Evolutionary conservation across 805 yeast species (phyloP).

Genomic region (Metschnikowia bowlesiae): DNA sequence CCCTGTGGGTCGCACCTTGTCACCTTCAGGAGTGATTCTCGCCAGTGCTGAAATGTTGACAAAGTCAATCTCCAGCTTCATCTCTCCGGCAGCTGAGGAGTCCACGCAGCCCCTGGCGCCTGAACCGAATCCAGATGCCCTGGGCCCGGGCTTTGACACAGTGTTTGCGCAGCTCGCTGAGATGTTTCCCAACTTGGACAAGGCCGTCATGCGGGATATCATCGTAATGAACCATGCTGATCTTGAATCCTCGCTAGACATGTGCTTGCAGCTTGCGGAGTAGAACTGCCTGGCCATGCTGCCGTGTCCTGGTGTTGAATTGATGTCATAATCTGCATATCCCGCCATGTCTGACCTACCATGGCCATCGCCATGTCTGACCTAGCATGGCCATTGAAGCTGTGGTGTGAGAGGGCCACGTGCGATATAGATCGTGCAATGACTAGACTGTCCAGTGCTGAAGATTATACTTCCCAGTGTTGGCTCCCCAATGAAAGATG

Average conservation of each 20-base stretch:
- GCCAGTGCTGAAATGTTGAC: constrained; percentile 49
- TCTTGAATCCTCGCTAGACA: constrained; percentile 72
- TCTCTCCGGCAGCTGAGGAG: constrained; percentile 34
- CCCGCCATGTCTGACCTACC: no score
- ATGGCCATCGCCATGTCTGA: no score
- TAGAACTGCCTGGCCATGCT: constrained; percentile 3
- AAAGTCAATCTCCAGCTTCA: constrained; percentile 43
- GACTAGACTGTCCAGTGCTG: no score
- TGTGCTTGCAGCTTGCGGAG: constrained; percentile 35
- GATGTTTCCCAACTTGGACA: constrained; percentile 75
- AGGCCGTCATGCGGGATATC: constrained; percentile 65
- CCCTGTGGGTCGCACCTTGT: constrained; percentile 14
- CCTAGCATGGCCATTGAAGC: no score
- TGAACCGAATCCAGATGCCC: not conserved
- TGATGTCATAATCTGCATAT: no score
- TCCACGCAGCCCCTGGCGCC: not conserved
- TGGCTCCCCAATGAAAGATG: no score
- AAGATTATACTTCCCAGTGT: no score
- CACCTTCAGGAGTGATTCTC: constrained; percentile 37
- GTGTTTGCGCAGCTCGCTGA: constrained; percentile 48
- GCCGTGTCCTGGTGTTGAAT: no score
- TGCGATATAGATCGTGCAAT: no score
- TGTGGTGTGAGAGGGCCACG: no score
- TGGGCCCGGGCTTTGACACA: constrained; percentile 12
- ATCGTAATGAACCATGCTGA: constrained; percentile 60